A percentile compares a stretch with the other conserved stretches of the same genome.
Evolutionary conservation across 495 filamentous ascomycete species (phyloP).

Genomic region (Tuber microsphaerosporum): DNA sequence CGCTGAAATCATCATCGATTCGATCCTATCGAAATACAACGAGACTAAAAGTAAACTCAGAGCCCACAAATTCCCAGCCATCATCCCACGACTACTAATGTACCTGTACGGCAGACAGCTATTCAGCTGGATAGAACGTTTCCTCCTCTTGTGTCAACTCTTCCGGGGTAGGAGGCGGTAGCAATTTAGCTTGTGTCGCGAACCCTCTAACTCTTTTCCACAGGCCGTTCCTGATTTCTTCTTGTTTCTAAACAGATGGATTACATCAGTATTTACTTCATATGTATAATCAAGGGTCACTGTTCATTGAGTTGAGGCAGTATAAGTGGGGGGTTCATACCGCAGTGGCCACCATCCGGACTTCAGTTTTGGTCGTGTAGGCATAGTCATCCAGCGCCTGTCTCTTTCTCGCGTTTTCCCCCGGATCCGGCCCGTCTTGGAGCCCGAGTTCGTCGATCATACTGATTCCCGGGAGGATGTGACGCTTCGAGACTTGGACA

Average conservation of each 20-base stretch:
- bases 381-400: background rate
- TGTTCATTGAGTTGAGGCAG: background rate
- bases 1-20: background rate
- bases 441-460: conserved; percentile 8
- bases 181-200: background rate
- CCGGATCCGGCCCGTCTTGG: background rate
- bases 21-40: background rate
- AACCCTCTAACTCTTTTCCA: background rate
- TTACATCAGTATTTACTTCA: background rate
- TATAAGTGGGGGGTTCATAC: background rate
- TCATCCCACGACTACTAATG: background rate
- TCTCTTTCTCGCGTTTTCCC: background rate
- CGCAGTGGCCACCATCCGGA: background rate
- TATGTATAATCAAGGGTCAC: background rate
- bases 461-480: conserved; percentile 10
- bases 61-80: background rate
- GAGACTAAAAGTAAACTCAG: background rate
- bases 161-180: background rate
- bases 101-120: background rate
- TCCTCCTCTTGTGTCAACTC: background rate
- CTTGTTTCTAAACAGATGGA: background rate
- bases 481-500: conserved; percentile 10
- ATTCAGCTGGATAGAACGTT: background rate
- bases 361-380: background rate
- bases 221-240: background rate